Evolutionary conservation across 2,329 filamentous ascomycete genomes (phyloP).

Genomic region (Pseudopithomyces chartarum): DNA sequence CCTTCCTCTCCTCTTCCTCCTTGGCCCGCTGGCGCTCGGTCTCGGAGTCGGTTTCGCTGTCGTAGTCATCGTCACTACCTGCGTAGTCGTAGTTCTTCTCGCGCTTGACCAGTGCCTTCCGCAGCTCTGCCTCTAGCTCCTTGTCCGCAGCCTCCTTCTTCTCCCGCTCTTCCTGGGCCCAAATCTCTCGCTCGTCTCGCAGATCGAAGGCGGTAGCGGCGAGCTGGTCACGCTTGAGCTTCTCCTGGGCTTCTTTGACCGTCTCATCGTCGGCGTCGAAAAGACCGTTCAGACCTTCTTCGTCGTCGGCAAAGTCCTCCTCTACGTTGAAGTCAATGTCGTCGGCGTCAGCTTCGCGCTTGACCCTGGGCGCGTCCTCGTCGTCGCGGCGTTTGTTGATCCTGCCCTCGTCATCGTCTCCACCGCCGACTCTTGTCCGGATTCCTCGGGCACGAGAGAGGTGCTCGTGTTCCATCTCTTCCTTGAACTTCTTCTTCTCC

Average conservation of each 20-base stretch:
- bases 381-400: conserved; percentile 46
- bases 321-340: conserved; percentile 70
- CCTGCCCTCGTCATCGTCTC: conserved; percentile 45
- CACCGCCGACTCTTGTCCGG: conserved; percentile 39
- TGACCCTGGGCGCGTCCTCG: conserved; percentile 49
- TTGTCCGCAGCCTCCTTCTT: conserved; percentile 72
- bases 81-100: conserved; percentile 90
- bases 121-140: conserved; percentile 74
- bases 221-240: conserved; percentile 78
- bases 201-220: conserved; percentile 83
- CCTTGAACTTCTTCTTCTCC: conserved; percentile 28
- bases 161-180: conserved; percentile 71
- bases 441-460: conserved; percentile 36
- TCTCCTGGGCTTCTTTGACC: conserved; percentile 66
- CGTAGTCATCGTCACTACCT: conserved; percentile 67
- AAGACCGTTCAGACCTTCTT: conserved; percentile 62
- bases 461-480: conserved; percentile 55
- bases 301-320: conserved; percentile 81
- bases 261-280: conserved; percentile 55
- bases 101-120: conserved; percentile 80
- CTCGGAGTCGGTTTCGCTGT: conserved; percentile 60
- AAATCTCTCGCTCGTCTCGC: conserved; percentile 54
- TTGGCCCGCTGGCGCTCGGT: conserved; percentile 65
- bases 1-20: conserved; percentile 58
- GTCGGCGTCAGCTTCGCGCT: conserved; percentile 62